These are phyloP conservation scores for Tetraselmis striata DNA, from an alignment of 139 green algal genomes.

Conservation along the genomic window DNA sequence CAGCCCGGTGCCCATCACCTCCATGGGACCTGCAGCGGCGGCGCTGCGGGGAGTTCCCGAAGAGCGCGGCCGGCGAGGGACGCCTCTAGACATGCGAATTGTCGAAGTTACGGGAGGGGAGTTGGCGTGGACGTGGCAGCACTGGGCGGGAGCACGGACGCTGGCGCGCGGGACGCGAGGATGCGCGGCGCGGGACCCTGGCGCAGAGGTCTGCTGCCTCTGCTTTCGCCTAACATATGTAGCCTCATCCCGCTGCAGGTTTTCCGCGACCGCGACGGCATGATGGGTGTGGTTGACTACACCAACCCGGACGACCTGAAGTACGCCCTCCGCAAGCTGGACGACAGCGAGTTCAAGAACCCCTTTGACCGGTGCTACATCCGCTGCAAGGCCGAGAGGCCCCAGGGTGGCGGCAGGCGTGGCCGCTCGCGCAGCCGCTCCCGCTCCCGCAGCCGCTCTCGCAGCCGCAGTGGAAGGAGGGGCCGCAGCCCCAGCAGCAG, in stretches of 20 bases:
- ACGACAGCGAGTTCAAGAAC: constrained; percentile 79
- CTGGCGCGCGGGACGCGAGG: not conserved
- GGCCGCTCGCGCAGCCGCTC: not conserved
- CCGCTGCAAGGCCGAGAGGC: constrained; percentile 20
- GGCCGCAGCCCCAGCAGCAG: not conserved
- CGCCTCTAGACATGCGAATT: too few relatives aligned
- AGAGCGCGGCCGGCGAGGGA: too few relatives aligned
- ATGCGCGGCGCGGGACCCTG: not conserved
- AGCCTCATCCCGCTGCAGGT: constrained; percentile 30
- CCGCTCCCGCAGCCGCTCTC: not conserved
- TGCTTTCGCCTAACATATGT: not conserved
- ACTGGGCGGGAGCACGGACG: not conserved
- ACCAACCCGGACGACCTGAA: constrained; percentile 49
- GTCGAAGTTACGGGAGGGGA: too few relatives aligned
- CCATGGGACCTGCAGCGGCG: too few relatives aligned
- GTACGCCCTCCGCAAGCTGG: constrained; percentile 53
- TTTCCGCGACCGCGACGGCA: constrained; percentile 40
- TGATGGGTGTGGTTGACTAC: constrained; percentile 62
- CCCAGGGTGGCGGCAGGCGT: not conserved
- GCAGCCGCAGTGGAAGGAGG: too few relatives aligned
- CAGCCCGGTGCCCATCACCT: too few relatives aligned
- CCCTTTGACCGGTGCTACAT: constrained; percentile 54
- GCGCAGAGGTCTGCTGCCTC: constrained; percentile 3
- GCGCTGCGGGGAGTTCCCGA: too few relatives aligned
- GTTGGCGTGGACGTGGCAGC: too few relatives aligned